Conservation (phyloP, 768 basidiomycete species). For the Gyrodon lividus region DNA sequence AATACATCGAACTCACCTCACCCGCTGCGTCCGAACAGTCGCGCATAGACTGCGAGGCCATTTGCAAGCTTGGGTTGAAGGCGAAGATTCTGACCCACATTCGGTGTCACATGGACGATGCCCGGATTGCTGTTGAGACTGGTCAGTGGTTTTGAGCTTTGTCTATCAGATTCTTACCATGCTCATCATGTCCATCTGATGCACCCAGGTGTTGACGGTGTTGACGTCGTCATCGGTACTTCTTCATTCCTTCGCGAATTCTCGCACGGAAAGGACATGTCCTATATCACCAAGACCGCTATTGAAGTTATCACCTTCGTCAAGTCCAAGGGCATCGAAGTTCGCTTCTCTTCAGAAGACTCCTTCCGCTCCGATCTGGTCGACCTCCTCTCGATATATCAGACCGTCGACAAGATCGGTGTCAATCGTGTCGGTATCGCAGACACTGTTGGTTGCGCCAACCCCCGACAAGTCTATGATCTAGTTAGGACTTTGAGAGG, state of each 20-base stretch:
- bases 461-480: slow-evolving; percentile 98
- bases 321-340: slow-evolving; percentile 99
- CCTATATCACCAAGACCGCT: slow-evolving; percentile 98
- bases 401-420: slow-evolving; percentile 98
- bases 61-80: slow-evolving; percentile 97
- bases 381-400: slow-evolving; percentile 97
- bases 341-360: slow-evolving; percentile 99
- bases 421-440: slow-evolving; percentile 99
- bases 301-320: slow-evolving; percentile 99
- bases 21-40: slow-evolving; percentile 98
- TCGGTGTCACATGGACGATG: slow-evolving; percentile 99
- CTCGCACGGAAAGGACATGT: slow-evolving; percentile 99
- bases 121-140: slow-evolving; percentile 96
- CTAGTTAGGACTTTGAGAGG: slow-evolving; percentile 94
- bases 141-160: slow-evolving; percentile 45
- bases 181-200: neutral
- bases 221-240: slow-evolving; percentile 98
- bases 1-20: slow-evolving; percentile 99
- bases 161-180: neutral
- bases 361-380: slow-evolving; percentile 99
- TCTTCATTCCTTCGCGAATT: slow-evolving; percentile 99
- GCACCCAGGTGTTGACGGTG: slow-evolving; percentile 87
- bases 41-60: slow-evolving; percentile 89
- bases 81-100: slow-evolving; percentile 98
- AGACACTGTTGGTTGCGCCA: slow-evolving; percentile 98